Conservation (phyloP, 2,329 filamentous ascomycete species). For the Colletotrichum camelliae region DNA sequence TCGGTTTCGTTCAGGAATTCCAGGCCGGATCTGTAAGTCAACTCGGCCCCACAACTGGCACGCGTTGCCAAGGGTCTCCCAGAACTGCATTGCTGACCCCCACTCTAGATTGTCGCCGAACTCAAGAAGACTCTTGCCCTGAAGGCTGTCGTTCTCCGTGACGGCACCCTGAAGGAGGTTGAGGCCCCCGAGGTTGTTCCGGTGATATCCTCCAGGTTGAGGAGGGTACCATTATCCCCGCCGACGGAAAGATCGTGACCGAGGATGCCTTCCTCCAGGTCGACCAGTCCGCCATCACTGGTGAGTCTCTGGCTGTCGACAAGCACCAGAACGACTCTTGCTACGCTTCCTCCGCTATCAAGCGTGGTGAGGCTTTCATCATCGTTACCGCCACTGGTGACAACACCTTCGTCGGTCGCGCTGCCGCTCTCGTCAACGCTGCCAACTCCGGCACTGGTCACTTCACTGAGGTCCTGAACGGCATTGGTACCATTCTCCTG, state of each 20-base stretch:
- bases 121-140: conserved; percentile 89
- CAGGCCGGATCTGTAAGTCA: conserved; percentile 72
- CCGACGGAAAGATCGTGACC: conserved; percentile 85
- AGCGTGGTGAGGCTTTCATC: conserved; percentile 86
- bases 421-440: conserved; percentile 83
- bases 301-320: conserved; percentile 90
- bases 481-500: conserved; percentile 81
- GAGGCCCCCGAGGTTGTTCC: conserved; percentile 83
- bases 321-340: conserved; percentile 83
- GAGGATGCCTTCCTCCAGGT: conserved; percentile 87
- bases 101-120: conserved; percentile 76
- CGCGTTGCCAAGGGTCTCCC: conserved; percentile 14
- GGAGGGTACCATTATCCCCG: conserved; percentile 90
- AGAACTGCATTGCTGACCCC: neutral
- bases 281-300: conserved; percentile 90
- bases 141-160: conserved; percentile 86
- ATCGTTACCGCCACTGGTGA: conserved; percentile 86
- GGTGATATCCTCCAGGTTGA: conserved; percentile 91
- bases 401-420: conserved; percentile 88
- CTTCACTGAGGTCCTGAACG: conserved; percentile 90
- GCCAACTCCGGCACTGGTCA: conserved; percentile 79
- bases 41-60: conserved; percentile 7
- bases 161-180: conserved; percentile 77
- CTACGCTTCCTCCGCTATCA: conserved; percentile 87
- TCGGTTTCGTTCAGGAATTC: conserved; percentile 89